These are phyloP conservation scores for Phellopilus nigrolimitatus DNA, from an alignment of 1,284 basidiomycete species.

Conservation along the genomic window DNA sequence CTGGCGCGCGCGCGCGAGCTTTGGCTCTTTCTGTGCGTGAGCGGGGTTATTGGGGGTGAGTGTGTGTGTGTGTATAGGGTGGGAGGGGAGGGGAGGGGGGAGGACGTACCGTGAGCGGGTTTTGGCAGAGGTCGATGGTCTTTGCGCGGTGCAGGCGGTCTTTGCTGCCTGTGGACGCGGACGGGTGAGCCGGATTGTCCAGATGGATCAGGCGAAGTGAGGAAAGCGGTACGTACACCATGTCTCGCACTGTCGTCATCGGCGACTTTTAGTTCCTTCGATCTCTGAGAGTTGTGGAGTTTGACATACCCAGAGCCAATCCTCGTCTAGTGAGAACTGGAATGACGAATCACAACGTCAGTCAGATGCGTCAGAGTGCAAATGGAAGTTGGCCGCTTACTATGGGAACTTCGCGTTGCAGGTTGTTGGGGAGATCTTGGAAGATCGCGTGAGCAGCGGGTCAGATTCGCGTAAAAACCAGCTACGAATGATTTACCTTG, in stretches of 20 bases:
- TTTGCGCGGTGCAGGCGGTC: conserved; percentile 77
- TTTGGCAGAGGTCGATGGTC: conserved; percentile 91
- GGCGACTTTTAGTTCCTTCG: background rate
- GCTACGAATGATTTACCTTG: conserved; percentile 54
- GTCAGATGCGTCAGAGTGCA: background rate
- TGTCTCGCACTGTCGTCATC: conserved; percentile 63
- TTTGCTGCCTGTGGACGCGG: conserved; percentile 55
- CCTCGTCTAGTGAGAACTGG: conserved; percentile 80
- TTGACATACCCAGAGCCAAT: conserved; percentile 84
- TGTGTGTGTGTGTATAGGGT: background rate
- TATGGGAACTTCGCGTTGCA: conserved; percentile 85
- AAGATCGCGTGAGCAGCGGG: background rate
- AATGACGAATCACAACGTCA: conserved; percentile 7
- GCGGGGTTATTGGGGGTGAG: background rate
- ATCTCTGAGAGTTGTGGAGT: background rate
- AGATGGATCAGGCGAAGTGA: conserved; percentile 20
- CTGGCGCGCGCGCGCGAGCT: conserved; percentile 85
- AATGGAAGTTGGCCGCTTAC: conserved; percentile 42
- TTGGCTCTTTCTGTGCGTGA: conserved; percentile 82
- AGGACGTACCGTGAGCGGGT: conserved; percentile 75
- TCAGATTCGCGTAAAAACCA: background rate
- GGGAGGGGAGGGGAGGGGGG: conserved; percentile 1
- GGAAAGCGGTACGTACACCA: conserved; percentile 58
- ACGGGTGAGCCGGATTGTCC: background rate
- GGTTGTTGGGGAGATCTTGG: conserved; percentile 86